A percentile compares a stretch with the other conserved stretches of the same genome.
Evolutionary conservation across 2,329 filamentous ascomycete genomes (phyloP).

Genomic region (Neofusicoccum laricinum): DNA sequence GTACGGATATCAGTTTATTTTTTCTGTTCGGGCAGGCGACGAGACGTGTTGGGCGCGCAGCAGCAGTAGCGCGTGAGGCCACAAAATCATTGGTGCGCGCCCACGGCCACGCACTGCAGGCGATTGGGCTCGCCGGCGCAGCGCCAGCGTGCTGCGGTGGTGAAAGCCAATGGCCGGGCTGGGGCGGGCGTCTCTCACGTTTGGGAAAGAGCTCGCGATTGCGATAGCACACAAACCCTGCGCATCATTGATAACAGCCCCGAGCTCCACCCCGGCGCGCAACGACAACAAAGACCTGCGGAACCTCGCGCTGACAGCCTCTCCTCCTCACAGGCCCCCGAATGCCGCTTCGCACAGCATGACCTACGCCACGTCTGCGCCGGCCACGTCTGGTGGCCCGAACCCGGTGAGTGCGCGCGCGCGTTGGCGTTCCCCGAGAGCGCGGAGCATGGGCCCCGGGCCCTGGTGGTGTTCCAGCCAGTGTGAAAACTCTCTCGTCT

Average conservation of each 20-base stretch:
- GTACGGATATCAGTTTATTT: constrained; percentile 30
- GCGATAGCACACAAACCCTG: constrained; percentile 6
- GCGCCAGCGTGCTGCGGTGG: no score
- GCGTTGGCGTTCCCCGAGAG: constrained; percentile 19
- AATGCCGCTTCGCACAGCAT: constrained; percentile 52
- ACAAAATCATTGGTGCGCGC: no score
- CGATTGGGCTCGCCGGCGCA: no score
- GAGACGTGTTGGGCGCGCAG: not conserved
- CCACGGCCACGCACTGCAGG: no score
- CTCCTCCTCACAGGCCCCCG: constrained; percentile 18
- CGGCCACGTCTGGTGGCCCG: constrained; percentile 63
- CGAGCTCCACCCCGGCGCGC: constrained; percentile 4
- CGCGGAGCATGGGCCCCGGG: constrained; percentile 35
- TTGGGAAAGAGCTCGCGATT: constrained; percentile 20
- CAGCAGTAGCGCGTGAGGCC: not conserved
- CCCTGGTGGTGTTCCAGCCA: constrained; percentile 12
- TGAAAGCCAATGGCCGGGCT: no score
- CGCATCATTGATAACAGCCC: constrained; percentile 10
- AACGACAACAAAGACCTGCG: constrained; percentile 2
- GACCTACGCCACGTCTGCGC: constrained; percentile 62
- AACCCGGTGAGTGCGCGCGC: constrained; percentile 50
- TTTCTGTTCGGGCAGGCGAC: not conserved
- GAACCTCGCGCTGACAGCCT: not conserved
- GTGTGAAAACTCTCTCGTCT: constrained; percentile 21
- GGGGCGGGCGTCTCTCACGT: no score